phyloP scores from a whole-genome alignment of 495 filamentous ascomycete genomes.

The Penicillium chermesinum region DNA sequence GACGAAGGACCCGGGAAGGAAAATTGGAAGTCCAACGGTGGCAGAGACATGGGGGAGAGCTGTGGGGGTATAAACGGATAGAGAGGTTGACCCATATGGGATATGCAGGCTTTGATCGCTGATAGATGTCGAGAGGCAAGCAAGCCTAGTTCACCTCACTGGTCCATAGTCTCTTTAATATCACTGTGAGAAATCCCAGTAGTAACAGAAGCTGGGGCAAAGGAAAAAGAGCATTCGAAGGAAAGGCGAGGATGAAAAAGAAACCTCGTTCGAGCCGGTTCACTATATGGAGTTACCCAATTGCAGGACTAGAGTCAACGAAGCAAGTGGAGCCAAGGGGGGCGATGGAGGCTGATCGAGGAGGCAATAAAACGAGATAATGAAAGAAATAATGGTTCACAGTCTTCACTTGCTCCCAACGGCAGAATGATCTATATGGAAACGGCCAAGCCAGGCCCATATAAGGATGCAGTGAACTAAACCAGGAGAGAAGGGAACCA shows the following conservation, averaged over 20 bases:
- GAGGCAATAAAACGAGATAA: slow-evolving; percentile 3
- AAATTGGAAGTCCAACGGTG: slow-evolving; percentile 25
- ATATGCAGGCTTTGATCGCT: slow-evolving; percentile 1
- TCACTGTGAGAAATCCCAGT: neutral
- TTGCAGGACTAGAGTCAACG: slow-evolving; percentile 12
- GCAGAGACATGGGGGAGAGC: slow-evolving; percentile 35
- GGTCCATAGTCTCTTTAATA: neutral
- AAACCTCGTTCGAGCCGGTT: neutral
- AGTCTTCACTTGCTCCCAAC: slow-evolving; percentile 4
- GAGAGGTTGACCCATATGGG: slow-evolving; percentile 20
- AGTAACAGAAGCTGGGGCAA: neutral
- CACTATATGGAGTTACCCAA: slow-evolving; percentile 9
- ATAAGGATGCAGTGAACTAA: slow-evolving; percentile 35
- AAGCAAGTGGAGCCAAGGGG: neutral
- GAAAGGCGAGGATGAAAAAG: neutral
- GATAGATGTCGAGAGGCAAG: slow-evolving; percentile 1
- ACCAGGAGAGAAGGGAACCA: slow-evolving; percentile 15
- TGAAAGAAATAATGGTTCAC: slow-evolving; percentile 13
- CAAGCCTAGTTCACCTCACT: slow-evolving; percentile 4
- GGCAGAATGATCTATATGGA: slow-evolving; percentile 28
- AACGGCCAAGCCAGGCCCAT: slow-evolving; percentile 25
- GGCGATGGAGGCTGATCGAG: slow-evolving; percentile 1
- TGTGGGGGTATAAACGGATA: slow-evolving; percentile 2
- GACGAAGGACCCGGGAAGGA: slow-evolving; percentile 25
- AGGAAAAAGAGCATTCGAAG: neutral